These are phyloP conservation scores for Citrus hindsii DNA, from an alignment of 345 rosid genomes.

Conservation along the genomic window DNA sequence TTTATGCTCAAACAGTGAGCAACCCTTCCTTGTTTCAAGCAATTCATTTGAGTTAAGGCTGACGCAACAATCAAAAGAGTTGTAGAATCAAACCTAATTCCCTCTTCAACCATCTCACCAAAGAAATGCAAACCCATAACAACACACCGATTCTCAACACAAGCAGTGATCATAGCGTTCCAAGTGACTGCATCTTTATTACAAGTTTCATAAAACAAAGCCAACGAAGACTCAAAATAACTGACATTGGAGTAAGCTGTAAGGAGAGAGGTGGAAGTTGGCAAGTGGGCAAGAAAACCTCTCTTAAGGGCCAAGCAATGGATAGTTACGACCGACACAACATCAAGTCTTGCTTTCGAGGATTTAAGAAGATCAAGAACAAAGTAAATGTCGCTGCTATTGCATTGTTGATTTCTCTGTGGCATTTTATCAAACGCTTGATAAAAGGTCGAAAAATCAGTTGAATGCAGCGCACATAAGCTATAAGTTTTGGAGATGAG, in stretches of 20 bases:
- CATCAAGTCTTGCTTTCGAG: constrained; percentile 18
- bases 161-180: constrained; percentile 60
- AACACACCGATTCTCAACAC: constrained; percentile 34
- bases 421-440: constrained; percentile 45
- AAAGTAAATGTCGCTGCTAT: constrained; percentile 10
- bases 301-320: constrained; percentile 62
- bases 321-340: constrained; percentile 12
- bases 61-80: constrained; percentile 48
- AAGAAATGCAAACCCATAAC: constrained; percentile 32
- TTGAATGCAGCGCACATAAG: neutral
- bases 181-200: constrained; percentile 49
- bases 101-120: constrained; percentile 34
- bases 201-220: constrained; percentile 38
- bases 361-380: constrained; percentile 33
- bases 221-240: constrained; percentile 27
- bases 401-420: constrained; percentile 19
- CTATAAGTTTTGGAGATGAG: neutral
- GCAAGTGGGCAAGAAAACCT: constrained; percentile 46
- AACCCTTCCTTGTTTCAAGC: constrained; percentile 23
- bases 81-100: constrained; percentile 49
- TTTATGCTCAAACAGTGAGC: constrained; percentile 45
- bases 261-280: constrained; percentile 43
- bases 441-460: constrained; percentile 5
- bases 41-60: constrained; percentile 20
- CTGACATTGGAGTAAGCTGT: constrained; percentile 41